Evolutionary conservation across 1,139 yeast genomes (phyloP).

Genomic region (Sugiyamaella castrensis): DNA sequence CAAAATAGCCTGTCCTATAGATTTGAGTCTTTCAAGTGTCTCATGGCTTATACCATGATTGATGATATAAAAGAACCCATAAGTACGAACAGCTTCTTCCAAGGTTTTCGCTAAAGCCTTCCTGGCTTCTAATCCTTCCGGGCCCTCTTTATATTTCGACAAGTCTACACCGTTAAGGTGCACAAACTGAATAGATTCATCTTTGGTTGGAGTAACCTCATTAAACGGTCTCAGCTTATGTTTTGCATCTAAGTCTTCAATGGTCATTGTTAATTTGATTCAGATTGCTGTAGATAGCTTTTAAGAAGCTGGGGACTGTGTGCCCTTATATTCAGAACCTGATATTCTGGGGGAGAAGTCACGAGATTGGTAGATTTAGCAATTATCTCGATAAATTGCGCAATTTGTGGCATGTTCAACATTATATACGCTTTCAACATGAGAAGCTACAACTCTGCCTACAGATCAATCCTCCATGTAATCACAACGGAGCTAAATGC

Average conservation of each 20-base stretch:
- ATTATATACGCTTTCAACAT: no score
- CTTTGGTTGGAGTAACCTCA: conserved; percentile 26
- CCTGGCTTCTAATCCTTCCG: conserved; percentile 34
- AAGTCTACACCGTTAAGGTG: conserved; percentile 43
- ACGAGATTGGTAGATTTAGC: no score
- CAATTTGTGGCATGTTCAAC: no score
- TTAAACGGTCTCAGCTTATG: conserved; percentile 9
- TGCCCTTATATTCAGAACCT: no score
- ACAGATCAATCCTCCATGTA: no score
- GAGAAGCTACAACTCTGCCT: no score
- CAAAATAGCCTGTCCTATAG: conserved; percentile 42
- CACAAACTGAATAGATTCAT: conserved; percentile 28
- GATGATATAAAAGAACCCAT: conserved; percentile 46
- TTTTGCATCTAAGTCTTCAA: conserved; percentile 3
- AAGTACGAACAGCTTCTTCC: conserved; percentile 42
- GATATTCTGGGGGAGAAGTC: no score
- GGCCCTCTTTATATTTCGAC: conserved; percentile 40
- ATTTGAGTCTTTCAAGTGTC: conserved; percentile 39
- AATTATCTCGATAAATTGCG: no score
- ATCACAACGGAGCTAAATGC: no score
- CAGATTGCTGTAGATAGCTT: no score
- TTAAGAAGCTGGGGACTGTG: no score
- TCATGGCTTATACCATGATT: conserved; percentile 41
- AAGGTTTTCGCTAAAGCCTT: conserved; percentile 38
- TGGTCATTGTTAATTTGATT: background rate